Conservation (phyloP, 139 green algal species). For the Closterium sp. region DNA sequence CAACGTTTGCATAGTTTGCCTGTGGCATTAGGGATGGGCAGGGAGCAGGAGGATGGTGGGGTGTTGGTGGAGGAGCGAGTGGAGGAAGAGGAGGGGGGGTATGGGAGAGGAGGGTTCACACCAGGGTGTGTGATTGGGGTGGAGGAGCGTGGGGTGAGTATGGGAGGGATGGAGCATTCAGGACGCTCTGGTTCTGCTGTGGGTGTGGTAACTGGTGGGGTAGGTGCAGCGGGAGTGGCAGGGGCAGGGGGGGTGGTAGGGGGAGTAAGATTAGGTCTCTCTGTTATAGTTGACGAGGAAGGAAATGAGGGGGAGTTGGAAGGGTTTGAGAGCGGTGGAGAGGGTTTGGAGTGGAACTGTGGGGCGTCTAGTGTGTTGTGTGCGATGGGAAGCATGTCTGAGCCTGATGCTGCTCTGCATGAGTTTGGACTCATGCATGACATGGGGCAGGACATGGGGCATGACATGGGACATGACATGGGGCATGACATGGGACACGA, state of each 20-base stretch:
- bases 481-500: too few relatives aligned
- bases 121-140: not conserved
- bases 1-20: too few relatives aligned
- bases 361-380: not conserved
- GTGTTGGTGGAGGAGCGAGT: not conserved
- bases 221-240: not conserved
- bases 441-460: not conserved
- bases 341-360: not conserved
- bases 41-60: too few relatives aligned
- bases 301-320: not conserved
- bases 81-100: not conserved
- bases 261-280: not conserved
- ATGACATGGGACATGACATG: not conserved
- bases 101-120: not conserved
- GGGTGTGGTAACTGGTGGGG: not conserved
- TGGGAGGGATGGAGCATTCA: not conserved
- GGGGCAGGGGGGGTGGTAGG: not conserved
- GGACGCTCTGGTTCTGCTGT: not conserved
- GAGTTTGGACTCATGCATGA: not conserved
- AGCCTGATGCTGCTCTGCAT: not conserved
- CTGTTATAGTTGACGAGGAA: not conserved
- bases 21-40: too few relatives aligned
- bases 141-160: not conserved
- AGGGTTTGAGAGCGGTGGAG: not conserved
- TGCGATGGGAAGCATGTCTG: not conserved